Evolutionary conservation across 2,329 filamentous ascomycete species (phyloP).

Genomic region (Venturia effusa): DNA sequence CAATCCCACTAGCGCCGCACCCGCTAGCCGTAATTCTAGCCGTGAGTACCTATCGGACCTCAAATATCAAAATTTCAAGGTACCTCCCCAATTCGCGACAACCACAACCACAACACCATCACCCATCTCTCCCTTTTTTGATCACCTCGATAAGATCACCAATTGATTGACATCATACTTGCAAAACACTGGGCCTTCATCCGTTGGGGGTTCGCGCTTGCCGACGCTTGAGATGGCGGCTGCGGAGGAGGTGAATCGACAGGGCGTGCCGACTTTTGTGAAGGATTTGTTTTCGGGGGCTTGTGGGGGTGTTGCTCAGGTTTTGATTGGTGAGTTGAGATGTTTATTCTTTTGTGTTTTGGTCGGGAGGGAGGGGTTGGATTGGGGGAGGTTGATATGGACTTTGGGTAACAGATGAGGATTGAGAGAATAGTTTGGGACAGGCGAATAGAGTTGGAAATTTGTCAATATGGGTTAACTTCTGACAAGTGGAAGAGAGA

Average conservation of each 20-base stretch:
- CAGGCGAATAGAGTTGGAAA: no score
- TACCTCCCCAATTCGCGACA: no score
- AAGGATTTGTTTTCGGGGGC: constrained; percentile 92
- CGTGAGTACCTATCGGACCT: no score
- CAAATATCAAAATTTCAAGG: no score
- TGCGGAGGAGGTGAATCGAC: background rate
- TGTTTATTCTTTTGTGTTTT: background rate
- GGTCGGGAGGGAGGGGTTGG: background rate
- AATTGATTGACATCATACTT: background rate
- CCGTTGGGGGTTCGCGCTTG: background rate
- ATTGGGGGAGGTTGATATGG: background rate
- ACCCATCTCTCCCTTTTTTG: background rate
- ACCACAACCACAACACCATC: background rate
- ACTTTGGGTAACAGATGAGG: no score
- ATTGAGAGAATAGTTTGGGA: no score
- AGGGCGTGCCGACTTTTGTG: constrained; percentile 29
- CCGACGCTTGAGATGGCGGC: background rate
- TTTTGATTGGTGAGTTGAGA: constrained; percentile 67
- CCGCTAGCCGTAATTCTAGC: no score
- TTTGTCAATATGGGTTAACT: no score
- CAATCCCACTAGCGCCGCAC: background rate
- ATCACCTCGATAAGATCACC: background rate
- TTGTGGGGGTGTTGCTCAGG: constrained; percentile 84
- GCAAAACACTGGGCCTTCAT: background rate
- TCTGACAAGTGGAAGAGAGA: no score